Percentiles rank a stretch among this genome's conserved stretches.
Conservation (phyloP, 73 alveolate genomes). For the Tetrahymena malaccensis region DNA sequence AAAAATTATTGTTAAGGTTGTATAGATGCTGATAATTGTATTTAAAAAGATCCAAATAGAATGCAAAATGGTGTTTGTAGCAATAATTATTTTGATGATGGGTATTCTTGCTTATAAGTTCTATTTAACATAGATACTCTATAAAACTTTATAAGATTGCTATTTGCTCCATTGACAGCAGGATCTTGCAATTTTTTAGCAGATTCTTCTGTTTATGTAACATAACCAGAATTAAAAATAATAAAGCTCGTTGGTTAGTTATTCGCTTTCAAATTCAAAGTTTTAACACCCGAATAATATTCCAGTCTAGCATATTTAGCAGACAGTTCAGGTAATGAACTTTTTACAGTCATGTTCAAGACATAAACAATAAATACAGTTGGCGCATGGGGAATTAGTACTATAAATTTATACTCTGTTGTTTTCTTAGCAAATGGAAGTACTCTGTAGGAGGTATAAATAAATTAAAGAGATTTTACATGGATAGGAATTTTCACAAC, state of each 20-base stretch:
- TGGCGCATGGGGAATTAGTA: no score
- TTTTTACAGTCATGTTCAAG: neutral
- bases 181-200: neutral
- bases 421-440: neutral
- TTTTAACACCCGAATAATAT: no score
- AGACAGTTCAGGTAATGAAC: neutral
- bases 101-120: neutral
- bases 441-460: no score
- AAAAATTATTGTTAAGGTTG: neutral
- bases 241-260: neutral
- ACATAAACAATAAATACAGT: no score
- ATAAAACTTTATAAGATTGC: neutral
- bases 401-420: neutral
- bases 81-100: neutral
- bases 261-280: neutral
- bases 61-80: neutral
- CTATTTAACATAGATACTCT: neutral
- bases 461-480: neutral
- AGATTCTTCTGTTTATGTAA: no score
- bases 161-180: neutral
- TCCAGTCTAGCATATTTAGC: neutral
- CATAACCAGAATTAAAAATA: neutral
- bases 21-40: neutral
- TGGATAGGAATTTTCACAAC: neutral
- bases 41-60: neutral